These are phyloP conservation scores for Antitrichia curtipendula DNA, from an alignment of 225 moss, liverwort and hornwort genomes.

Conservation along the genomic window DNA sequence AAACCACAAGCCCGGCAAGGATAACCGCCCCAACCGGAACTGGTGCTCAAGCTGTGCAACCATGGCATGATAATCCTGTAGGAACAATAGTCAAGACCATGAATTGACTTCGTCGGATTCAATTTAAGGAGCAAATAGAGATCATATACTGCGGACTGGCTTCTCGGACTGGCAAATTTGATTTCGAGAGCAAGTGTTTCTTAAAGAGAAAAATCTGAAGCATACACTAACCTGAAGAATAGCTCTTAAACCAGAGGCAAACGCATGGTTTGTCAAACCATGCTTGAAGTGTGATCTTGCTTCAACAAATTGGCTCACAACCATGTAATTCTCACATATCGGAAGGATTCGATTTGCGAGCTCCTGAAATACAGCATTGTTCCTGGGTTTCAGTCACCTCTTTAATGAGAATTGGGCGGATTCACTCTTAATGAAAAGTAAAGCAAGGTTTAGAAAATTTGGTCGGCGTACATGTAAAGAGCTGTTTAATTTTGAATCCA, in stretches of 20 bases:
- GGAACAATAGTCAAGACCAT: background rate
- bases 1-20: constrained; percentile 96
- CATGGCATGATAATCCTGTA: constrained; percentile 95
- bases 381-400: background rate
- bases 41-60: constrained; percentile 96
- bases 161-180: background rate
- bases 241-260: constrained; percentile 82
- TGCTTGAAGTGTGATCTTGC: constrained; percentile 68
- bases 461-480: constrained; percentile 53
- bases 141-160: background rate
- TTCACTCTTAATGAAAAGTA: background rate
- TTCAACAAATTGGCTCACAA: constrained; percentile 80
- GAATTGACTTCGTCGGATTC: background rate
- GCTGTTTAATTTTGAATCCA: constrained; percentile 70
- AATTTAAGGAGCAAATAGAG: background rate
- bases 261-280: constrained; percentile 88
- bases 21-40: constrained; percentile 70
- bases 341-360: constrained; percentile 71
- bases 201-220: background rate
- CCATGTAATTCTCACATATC: constrained; percentile 74
- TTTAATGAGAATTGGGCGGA: background rate
- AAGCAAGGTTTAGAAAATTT: background rate
- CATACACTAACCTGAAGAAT: constrained; percentile 57
- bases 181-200: background rate
- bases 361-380: constrained; percentile 43